These are phyloP conservation scores for Puccinia hordei DNA, from an alignment of 1,284 basidiomycete genomes.

Conservation along the genomic window DNA sequence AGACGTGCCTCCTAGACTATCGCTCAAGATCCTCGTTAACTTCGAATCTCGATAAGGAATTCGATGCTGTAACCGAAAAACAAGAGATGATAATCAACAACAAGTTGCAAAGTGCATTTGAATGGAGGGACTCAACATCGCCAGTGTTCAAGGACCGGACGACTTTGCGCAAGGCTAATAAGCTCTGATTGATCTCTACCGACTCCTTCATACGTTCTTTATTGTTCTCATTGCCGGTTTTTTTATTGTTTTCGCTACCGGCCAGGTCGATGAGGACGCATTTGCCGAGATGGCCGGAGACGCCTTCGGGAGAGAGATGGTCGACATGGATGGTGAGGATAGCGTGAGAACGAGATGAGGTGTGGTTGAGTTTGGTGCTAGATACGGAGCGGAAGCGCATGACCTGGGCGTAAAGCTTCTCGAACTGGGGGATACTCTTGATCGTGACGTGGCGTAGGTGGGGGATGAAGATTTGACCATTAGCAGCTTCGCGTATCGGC, in stretches of 20 bases:
- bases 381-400: constrained; percentile 29
- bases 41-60: constrained; percentile 83
- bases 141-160: constrained; percentile 77
- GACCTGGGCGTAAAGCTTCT: constrained; percentile 26
- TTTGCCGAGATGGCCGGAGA: constrained; percentile 63
- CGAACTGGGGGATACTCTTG: constrained; percentile 22
- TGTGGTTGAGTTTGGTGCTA: constrained; percentile 37
- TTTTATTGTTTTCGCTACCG: constrained; percentile 82
- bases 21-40: constrained; percentile 76
- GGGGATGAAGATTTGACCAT: constrained; percentile 45
- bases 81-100: too few relatives aligned
- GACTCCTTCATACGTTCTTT: constrained; percentile 72
- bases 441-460: constrained; percentile 21
- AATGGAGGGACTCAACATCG: constrained; percentile 58
- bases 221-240: constrained; percentile 76
- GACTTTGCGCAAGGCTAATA: constrained; percentile 78
- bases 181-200: constrained; percentile 78
- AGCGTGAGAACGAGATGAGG: constrained; percentile 44
- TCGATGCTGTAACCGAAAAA: constrained; percentile 11
- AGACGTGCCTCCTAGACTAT: constrained; percentile 75
- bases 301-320: not conserved
- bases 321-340: constrained; percentile 33
- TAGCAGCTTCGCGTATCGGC: constrained; percentile 35
- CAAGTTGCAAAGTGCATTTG: not conserved
- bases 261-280: constrained; percentile 82